Conservation (phyloP, 495 filamentous ascomycete genomes). For the Penicillium herquei region DNA sequence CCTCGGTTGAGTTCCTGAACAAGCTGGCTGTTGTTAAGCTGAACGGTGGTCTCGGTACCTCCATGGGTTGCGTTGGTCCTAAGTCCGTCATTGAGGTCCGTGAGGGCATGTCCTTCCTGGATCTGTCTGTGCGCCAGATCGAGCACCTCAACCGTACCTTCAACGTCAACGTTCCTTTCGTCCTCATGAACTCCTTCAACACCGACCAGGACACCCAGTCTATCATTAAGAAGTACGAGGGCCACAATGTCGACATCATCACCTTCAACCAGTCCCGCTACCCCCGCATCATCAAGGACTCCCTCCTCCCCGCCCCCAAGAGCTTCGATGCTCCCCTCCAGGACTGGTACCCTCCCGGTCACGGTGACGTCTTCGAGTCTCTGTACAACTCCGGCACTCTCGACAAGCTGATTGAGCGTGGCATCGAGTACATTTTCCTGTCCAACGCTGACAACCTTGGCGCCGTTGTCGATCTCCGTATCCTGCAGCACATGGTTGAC, state of each 20-base stretch:
- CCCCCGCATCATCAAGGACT: constrained; percentile 97
- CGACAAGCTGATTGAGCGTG: constrained; percentile 90
- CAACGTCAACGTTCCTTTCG: constrained; percentile 94
- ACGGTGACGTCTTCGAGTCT: constrained; percentile 99
- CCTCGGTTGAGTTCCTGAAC: constrained; percentile 89
- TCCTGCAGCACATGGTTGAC: constrained; percentile 99
- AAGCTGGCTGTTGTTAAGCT: constrained; percentile 99
- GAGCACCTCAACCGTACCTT: constrained; percentile 99
- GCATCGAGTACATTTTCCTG: constrained; percentile 97
- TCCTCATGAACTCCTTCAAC: constrained; percentile 99
- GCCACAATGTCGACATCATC: constrained; percentile 98
- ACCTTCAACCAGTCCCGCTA: constrained; percentile 99
- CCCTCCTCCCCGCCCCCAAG: constrained; percentile 93
- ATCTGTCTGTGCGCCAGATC: constrained; percentile 97
- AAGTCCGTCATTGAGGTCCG: constrained; percentile 99
- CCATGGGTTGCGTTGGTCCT: constrained; percentile 98
- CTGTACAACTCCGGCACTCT: constrained; percentile 99
- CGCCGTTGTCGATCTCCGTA: constrained; percentile 94
- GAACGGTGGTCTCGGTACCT: constrained; percentile 98
- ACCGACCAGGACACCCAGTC: constrained; percentile 96
- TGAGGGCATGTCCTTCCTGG: constrained; percentile 99
- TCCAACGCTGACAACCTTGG: constrained; percentile 99
- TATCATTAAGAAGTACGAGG: constrained; percentile 99
- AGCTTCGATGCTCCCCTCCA: constrained; percentile 80
- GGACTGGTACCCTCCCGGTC: constrained; percentile 98